Base-by-base conservation (phyloP, 2,329 filamentous ascomycete species). In the Colletotrichum aenigma region DNA sequence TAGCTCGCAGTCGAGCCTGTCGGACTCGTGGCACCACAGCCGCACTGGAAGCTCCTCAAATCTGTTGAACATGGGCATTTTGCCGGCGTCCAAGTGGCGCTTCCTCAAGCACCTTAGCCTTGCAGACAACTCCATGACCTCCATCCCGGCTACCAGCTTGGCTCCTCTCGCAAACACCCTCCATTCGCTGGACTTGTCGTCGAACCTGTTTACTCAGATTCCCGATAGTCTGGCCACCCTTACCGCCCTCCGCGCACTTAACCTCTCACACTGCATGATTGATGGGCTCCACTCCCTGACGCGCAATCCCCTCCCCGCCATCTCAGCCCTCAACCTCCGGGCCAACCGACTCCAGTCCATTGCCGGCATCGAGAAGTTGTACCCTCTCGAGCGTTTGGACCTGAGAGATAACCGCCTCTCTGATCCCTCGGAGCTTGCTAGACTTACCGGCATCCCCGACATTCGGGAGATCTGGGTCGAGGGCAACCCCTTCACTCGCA, bases 221-320 rank as follows among this genome's bases (percentile, higher is more conserved):
- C 97, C 97, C 1, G 97, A 98, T 83, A 97, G 95, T 80, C 87
- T 99, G 73, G 94, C 96, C 15, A 94, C 92, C 12, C 88, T 99
- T 74, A 96, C 95, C 24, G 94, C 95, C 32, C 90, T 99, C n/a
- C 93, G 96, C 78, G 96, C 97, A 28, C 87, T 99, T 70, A 98
- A 99, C 81, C 89, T 99, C 30, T 98, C 96, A 6, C 94, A 98
- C 81, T 98, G 96, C 89, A 98, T 98, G 96, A 98, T 99, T 77
- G 95, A 96, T 79, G 97, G 96, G 18, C 89, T 99, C 71, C 94
- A 97, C 80, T 98, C 96, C 3, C 88, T 99, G 56, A 93, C 93
- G 3, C 93, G 94, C 77, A 97, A 94, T 80, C 95, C 97, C 15
- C 89, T 99, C 7, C 96, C 97, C 32, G 96, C 97, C 24, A 98